Evolutionary conservation across 1,284 basidiomycete species (phyloP), one percentile per base, ranked within the genome.

Genomic region (Schizophyllum amplum): DNA sequence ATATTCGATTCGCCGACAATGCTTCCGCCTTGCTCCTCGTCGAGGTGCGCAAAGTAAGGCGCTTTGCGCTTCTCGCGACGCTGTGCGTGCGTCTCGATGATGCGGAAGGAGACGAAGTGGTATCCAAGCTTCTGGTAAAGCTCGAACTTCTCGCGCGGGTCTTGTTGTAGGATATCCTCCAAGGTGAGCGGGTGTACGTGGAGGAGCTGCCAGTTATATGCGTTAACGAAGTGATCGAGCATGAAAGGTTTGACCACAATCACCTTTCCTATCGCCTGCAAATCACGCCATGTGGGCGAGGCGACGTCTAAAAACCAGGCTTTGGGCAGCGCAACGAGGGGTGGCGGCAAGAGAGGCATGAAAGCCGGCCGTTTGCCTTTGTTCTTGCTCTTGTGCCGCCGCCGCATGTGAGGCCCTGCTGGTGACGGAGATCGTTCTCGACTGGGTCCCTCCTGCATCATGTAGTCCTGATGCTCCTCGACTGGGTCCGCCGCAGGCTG

Each of bases 221-320:
- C 57, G 21, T 42, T 52, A 54, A 51, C n/a, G n/a, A n/a, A n/a
- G n/a, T n/a, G n/a, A n/a, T n/a, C n/a, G n/a, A n/a, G n/a, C n/a
- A n/a, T n/a, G n/a, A n/a, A 55, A 9, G 50, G 15, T 52, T 20
- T 42, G 22, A n/a, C n/a, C n/a, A n/a, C 17, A 64, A 78, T 57
- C 63, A 87, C 91, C 78, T 92, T 93, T 55, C 93, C 90, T 54
- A 98, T 81, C 21, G 89, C 83, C 57, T 88, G 81, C 80, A 98
- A 86, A 70, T 97, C 94, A 55, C 89, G 87, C 82, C 92, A 94
- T 0, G 86, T 88, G 1, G 95, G 94, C 64, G 88, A 94, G 20
- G 90, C 82, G 1, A 98, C 84, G 67, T 98, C 94, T 24, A 98
- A 73, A 84, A 94, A 98, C 95, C 94, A 98, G 11, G 90, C 86